Conservation (phyloP, 179 eudicot genomes). For the Vitellaria paradoxa region DNA sequence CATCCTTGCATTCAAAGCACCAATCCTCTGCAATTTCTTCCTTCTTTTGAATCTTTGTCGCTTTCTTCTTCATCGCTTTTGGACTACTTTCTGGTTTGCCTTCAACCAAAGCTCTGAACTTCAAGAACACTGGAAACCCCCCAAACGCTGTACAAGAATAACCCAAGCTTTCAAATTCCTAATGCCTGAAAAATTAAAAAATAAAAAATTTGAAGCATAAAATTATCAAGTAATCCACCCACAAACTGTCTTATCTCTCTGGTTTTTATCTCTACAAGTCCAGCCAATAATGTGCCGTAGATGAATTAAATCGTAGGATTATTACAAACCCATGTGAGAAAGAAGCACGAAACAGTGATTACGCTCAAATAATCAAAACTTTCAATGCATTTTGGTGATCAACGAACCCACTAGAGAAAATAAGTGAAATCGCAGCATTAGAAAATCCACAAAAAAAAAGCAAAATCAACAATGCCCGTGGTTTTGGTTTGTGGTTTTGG, state of each 20-base stretch:
- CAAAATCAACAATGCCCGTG: too few species aligned
- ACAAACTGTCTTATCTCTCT: too few species aligned
- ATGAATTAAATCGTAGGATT: not conserved
- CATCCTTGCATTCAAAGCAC: constrained; percentile 75
- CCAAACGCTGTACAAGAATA: not conserved
- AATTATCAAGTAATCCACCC: too few species aligned
- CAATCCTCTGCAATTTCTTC: constrained; percentile 47
- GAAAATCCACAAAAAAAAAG: too few species aligned
- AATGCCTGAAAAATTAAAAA: not conserved
- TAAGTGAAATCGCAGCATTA: too few species aligned
- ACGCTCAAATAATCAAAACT: too few species aligned
- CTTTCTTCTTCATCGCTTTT: constrained; percentile 19
- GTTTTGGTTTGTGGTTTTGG: too few species aligned
- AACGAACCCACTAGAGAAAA: too few species aligned
- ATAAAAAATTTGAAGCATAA: not conserved
- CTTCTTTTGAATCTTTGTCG: constrained; percentile 13
- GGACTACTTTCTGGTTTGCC: not conserved
- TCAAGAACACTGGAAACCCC: not conserved
- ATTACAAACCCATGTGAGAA: not conserved
- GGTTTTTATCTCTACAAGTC: not conserved
- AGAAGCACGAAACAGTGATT: not conserved
- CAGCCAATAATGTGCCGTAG: too few species aligned
- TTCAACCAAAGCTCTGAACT: too few species aligned
- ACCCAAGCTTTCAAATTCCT: not conserved
- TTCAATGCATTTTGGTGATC: too few species aligned